Percentiles rank a stretch among this genome's conserved stretches.
These are phyloP conservation scores for Hypomontagnella monticulosa DNA, from an alignment of 495 filamentous ascomycete genomes.

Conservation along the genomic window DNA sequence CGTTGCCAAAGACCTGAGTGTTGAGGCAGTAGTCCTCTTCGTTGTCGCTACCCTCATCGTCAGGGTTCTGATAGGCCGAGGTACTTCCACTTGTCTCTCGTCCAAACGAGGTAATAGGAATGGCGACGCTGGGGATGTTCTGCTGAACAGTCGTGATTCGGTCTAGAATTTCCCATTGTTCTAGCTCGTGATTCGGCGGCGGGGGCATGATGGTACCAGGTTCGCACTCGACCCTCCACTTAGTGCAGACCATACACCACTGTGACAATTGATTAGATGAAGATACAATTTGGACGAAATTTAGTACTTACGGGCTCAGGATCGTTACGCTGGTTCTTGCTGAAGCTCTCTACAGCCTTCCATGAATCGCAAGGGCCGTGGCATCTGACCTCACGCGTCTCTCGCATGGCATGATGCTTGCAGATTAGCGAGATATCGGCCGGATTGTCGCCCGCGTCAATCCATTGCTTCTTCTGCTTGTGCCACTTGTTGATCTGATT, in stretches of 20 bases:
- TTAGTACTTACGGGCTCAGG: slow-evolving; percentile 58
- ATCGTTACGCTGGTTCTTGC: slow-evolving; percentile 63
- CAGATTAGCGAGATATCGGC: slow-evolving; percentile 42
- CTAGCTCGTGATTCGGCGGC: slow-evolving; percentile 9
- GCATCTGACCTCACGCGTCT: slow-evolving; percentile 45
- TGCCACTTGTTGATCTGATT: slow-evolving; percentile 54
- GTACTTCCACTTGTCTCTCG: too few species aligned
- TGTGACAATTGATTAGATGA: slow-evolving; percentile 39
- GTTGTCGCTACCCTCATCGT: background rate
- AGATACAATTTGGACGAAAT: background rate
- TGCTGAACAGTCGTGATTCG: background rate
- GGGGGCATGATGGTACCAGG: slow-evolving; percentile 25
- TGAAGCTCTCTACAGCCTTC: slow-evolving; percentile 63
- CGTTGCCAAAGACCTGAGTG: background rate
- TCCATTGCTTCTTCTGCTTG: slow-evolving; percentile 28
- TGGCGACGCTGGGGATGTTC: too few species aligned
- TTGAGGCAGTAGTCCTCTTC: background rate
- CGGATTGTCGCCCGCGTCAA: slow-evolving; percentile 37
- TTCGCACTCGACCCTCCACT: slow-evolving; percentile 44
- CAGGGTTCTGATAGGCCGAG: background rate
- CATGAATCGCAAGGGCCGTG: slow-evolving; percentile 58
- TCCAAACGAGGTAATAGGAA: too few species aligned
- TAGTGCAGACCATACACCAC: slow-evolving; percentile 67
- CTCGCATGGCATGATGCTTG: slow-evolving; percentile 26
- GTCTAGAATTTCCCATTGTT: background rate